Evolutionary conservation across 2,329 filamentous ascomycete genomes (phyloP), one percentile per base, ranked within the genome.

Genomic region (Calonectria crousiana): DNA sequence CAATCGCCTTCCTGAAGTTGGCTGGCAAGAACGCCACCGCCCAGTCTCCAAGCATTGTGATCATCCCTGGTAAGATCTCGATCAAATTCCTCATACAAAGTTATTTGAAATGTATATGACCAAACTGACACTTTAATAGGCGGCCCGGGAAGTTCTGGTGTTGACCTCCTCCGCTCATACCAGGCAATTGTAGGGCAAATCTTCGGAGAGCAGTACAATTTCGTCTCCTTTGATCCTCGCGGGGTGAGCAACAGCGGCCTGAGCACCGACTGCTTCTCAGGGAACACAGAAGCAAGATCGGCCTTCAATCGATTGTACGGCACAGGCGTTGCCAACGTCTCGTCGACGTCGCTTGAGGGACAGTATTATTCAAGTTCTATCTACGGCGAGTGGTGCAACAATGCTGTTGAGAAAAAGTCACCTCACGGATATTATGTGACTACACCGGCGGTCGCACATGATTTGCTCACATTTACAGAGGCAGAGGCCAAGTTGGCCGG

Each of bases 151-250:
- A 81, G 81, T 52, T 85, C 84, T 69, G 84, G 84, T 32, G 64
- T 71, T 23, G 68, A 56, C 2, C 49, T 66, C 20, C 68, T 71
- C 49, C 68, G 56, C 47, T 1, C 68, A 60, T 69, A 74, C 62
- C 58, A 67, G 68, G 1, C 72, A 51, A 64, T 82, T 18, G 68
- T 78, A 64, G 77, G 77, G 44, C 72, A 78, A 53, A 75, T 82
- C 6, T 80, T 86, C 53, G 84, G 84, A 75, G 84, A 85, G 71
- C 83, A 86, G 74, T 86, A 86, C 78, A 86, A 86, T 79, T 77
- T 85, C 62, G 81, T 87, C 73, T 85, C 84, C 51, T 87, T 84
- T 76, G 85, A 87, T 73, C 85, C 85, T 74, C 84, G 85, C 41
- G 85, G 85, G 11, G 83, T 86, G 38, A 83, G 82, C 71, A 83